phyloP scores from a whole-genome alignment of 257 asterid species.

The Handroanthus guayacan region DNA sequence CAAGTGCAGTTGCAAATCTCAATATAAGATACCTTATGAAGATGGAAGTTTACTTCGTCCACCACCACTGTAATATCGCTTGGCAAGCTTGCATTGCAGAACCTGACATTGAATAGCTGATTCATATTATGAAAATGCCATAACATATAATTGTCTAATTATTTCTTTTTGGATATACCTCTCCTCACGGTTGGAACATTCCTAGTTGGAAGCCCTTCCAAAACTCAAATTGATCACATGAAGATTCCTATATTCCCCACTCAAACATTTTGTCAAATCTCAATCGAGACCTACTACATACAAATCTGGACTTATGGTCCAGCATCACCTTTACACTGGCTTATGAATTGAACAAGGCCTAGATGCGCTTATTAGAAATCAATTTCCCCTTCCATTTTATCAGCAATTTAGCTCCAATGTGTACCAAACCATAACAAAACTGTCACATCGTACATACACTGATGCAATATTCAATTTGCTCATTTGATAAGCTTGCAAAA shows the following conservation, averaged over 20 bases:
- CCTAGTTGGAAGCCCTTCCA: neutral
- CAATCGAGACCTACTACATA: conserved; percentile 15
- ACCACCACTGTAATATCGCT: conserved; percentile 81
- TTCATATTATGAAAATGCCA: conserved; percentile 22
- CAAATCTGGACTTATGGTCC: conserved; percentile 20
- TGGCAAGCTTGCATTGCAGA: conserved; percentile 71
- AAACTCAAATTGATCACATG: conserved; percentile 25
- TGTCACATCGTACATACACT: neutral
- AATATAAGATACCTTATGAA: conserved; percentile 76
- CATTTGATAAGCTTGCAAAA: conserved; percentile 1
- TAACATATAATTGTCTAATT: conserved; percentile 7
- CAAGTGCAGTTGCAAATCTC: neutral
- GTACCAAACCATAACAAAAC: neutral
- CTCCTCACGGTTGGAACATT: conserved; percentile 8
- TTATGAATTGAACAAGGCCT: neutral
- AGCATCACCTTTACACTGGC: conserved; percentile 19
- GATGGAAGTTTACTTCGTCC: conserved; percentile 73
- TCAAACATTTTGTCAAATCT: neutral
- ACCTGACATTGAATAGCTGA: conserved; percentile 57
- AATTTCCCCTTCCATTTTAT: conserved; percentile 15
- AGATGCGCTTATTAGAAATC: neutral
- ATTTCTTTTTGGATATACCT: neutral
- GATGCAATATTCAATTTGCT: conserved; percentile 12
- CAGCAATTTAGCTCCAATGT: conserved; percentile 4
- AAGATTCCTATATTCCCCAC: conserved; percentile 1